Evolutionary conservation across 352 stramenopile genomes (phyloP).

Genomic region (Phytophthora uliginosa): DNA sequence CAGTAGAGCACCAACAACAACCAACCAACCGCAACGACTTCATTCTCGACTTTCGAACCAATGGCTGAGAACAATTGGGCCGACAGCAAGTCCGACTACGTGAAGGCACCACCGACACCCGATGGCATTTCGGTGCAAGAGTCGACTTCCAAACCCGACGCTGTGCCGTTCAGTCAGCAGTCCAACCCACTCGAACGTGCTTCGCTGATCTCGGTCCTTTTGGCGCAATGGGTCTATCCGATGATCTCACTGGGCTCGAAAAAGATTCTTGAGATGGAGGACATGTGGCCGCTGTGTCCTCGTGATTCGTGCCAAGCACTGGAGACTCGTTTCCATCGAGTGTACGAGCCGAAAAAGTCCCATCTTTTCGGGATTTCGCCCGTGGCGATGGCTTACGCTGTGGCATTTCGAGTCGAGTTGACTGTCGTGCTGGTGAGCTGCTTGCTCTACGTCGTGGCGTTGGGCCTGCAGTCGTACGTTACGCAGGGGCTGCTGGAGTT

Average conservation of each 20-base stretch:
- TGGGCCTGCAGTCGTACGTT: constrained; percentile 34
- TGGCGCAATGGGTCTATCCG: constrained; percentile 60
- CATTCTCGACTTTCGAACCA: neutral
- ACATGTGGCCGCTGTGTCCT: constrained; percentile 39
- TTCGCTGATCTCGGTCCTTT: constrained; percentile 51
- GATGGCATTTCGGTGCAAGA: constrained; percentile 1
- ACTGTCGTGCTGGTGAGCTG: constrained; percentile 12
- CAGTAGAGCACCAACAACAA: neutral
- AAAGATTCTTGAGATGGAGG: constrained; percentile 33
- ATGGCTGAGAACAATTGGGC: constrained; percentile 1
- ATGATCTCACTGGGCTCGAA: constrained; percentile 49
- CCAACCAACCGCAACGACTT: neutral
- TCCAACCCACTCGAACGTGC: constrained; percentile 45
- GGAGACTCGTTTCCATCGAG: constrained; percentile 21
- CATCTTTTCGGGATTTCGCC: constrained; percentile 21
- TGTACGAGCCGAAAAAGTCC: constrained; percentile 19
- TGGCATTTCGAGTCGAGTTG: constrained; percentile 23
- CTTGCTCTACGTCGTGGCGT: constrained; percentile 34
- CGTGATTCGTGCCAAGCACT: constrained; percentile 28
- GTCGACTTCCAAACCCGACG: neutral
- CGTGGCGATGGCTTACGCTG: constrained; percentile 19
- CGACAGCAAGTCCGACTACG: constrained; percentile 3
- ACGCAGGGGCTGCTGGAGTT: constrained; percentile 33
- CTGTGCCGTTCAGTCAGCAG: constrained; percentile 20
- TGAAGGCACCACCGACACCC: constrained; percentile 14